Percentiles rank a stretch among this genome's conserved stretches.
phyloP scores from a whole-genome alignment of 164 flowering plant genomes.

The Amborella trichopoda region DNA sequence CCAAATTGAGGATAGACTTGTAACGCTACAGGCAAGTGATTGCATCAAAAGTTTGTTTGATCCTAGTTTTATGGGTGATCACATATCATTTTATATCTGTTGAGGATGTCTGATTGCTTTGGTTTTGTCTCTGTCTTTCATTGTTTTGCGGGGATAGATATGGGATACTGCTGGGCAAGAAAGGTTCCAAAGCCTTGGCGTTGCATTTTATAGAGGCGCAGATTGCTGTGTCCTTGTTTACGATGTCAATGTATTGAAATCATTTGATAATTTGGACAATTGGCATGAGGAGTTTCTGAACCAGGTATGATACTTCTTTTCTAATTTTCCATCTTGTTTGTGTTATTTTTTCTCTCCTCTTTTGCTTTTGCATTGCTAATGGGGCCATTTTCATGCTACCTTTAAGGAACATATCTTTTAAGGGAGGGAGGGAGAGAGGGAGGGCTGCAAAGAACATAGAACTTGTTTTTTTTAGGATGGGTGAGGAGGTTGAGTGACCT shows the following conservation, averaged over 20 bases:
- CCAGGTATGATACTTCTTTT: constrained; percentile 40
- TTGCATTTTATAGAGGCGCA: constrained; percentile 92
- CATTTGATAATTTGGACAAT: constrained; percentile 78
- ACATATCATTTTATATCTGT: background rate
- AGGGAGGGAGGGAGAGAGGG: no score
- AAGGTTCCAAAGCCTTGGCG: constrained; percentile 95
- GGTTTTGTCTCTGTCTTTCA: background rate
- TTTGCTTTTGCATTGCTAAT: no score
- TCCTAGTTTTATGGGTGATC: constrained; percentile 5
- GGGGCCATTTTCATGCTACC: no score
- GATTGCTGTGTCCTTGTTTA: constrained; percentile 96
- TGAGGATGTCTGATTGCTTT: background rate
- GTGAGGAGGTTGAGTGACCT: no score
- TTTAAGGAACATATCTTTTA: no score
- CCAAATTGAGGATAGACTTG: constrained; percentile 74
- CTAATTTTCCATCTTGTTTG: background rate
- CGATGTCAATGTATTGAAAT: constrained; percentile 81
- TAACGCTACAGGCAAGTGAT: constrained; percentile 60
- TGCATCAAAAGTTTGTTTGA: constrained; percentile 3
- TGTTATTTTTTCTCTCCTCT: background rate
- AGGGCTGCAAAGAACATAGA: no score
- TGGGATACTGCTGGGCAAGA: constrained; percentile 99
- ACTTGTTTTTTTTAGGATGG: no score
- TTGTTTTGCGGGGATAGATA: constrained; percentile 32
- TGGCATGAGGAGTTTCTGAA: constrained; percentile 97